A percentile compares a stretch with the other conserved stretches of the same genome.
Conservation (phyloP, 2,329 filamentous ascomycete species). For the Phyllosticta ampelicida region DNA sequence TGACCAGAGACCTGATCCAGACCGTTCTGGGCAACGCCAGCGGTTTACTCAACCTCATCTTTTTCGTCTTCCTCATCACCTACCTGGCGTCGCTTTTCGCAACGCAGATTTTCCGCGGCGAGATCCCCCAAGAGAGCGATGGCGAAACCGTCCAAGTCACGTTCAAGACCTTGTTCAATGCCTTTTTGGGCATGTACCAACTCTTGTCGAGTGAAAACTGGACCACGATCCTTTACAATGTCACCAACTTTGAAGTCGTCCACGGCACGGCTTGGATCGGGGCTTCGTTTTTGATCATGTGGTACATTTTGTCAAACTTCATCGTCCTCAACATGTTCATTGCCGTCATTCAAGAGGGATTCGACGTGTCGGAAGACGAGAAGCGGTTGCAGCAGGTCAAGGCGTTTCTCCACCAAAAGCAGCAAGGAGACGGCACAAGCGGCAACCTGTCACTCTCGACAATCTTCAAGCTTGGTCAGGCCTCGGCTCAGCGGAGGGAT, state of each 20-base stretch:
- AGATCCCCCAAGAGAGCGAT: slow-evolving; percentile 57
- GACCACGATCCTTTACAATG: slow-evolving; percentile 76
- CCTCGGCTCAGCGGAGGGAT: slow-evolving; percentile 54
- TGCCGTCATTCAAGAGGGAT: slow-evolving; percentile 99
- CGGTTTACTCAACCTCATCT: slow-evolving; percentile 86
- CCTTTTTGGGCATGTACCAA: slow-evolving; percentile 96
- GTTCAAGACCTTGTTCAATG: slow-evolving; percentile 88
- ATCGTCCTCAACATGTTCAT: slow-evolving; percentile 99
- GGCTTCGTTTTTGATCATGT: slow-evolving; percentile 79
- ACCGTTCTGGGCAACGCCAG: slow-evolving; percentile 83
- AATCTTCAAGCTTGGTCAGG: slow-evolving; percentile 52
- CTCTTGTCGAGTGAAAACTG: slow-evolving; percentile 93
- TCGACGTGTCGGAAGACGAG: slow-evolving; percentile 96
- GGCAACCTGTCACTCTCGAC: slow-evolving; percentile 61
- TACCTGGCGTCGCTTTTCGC: slow-evolving; percentile 92
- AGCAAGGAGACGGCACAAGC: slow-evolving; percentile 47
- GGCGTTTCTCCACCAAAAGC: slow-evolving; percentile 84
- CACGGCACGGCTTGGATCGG: slow-evolving; percentile 83
- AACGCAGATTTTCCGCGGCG: slow-evolving; percentile 80
- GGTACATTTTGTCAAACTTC: slow-evolving; percentile 93
- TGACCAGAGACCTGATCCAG: slow-evolving; percentile 75
- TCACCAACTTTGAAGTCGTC: slow-evolving; percentile 56
- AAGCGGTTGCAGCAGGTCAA: slow-evolving; percentile 95
- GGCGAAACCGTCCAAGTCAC: slow-evolving; percentile 58
- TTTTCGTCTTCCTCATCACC: slow-evolving; percentile 93